Evolutionary conservation across 257 asterid species (phyloP).

Genomic region (Scutellaria minor): DNA sequence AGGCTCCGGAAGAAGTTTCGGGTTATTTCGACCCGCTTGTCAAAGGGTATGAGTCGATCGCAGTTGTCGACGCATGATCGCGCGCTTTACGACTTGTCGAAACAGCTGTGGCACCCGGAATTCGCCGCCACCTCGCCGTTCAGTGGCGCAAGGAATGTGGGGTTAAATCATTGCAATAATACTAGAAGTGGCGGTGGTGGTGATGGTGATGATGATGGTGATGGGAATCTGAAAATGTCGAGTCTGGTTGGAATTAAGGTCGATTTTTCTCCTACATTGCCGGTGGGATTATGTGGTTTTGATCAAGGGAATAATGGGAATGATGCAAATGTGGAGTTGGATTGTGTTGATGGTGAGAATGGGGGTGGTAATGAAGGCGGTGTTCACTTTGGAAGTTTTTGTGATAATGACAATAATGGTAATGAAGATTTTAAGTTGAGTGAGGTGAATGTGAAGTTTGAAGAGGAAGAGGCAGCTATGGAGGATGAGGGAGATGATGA

Average conservation of each 20-base stretch:
- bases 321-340: conserved; percentile 33
- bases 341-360: conserved; percentile 27
- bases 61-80: conserved; percentile 73
- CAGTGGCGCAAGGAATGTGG: conserved; percentile 45
- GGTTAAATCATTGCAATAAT: conserved; percentile 16
- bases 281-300: conserved; percentile 24
- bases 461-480: conserved; percentile 40
- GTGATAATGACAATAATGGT: conserved; percentile 3
- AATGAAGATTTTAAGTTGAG: conserved; percentile 52
- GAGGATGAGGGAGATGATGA: conserved; percentile 29
- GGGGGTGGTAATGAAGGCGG: conserved; percentile 29
- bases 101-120: conserved; percentile 74
- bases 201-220: neutral
- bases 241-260: conserved; percentile 63
- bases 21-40: conserved; percentile 59
- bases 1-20: conserved; percentile 81
- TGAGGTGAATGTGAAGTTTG: conserved; percentile 81
- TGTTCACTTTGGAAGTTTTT: conserved; percentile 28
- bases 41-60: conserved; percentile 55
- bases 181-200: neutral
- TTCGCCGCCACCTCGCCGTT: conserved; percentile 62
- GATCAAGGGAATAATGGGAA: conserved; percentile 24
- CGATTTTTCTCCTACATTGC: conserved; percentile 53
- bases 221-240: conserved; percentile 34
- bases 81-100: conserved; percentile 59